Evolutionary conservation across 129 eudicot genomes (phyloP).

Genomic region (Silybum marianum): DNA sequence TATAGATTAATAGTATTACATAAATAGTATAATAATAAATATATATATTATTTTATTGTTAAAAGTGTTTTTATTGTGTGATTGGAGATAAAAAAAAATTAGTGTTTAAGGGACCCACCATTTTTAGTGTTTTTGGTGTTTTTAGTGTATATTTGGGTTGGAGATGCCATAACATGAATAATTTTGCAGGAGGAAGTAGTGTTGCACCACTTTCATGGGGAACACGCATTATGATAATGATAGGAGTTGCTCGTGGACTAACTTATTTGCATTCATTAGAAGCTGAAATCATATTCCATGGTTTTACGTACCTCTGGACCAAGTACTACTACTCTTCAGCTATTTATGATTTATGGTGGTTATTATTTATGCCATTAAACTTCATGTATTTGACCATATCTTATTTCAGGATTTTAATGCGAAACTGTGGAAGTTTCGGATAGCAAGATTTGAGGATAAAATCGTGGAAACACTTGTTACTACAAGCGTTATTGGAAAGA

Average conservation of each 20-base stretch:
- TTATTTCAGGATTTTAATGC: slow-evolving; percentile 35
- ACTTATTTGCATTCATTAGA: slow-evolving; percentile 13
- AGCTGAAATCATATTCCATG: background rate
- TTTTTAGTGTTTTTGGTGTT: too few species aligned
- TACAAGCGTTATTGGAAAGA: background rate
- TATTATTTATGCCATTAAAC: background rate
- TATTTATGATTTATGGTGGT: background rate
- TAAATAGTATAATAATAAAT: too few species aligned
- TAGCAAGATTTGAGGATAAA: background rate
- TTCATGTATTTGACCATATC: background rate
- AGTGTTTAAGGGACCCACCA: too few species aligned
- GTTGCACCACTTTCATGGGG: slow-evolving; percentile 27
- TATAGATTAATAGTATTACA: too few species aligned
- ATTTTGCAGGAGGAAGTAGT: slow-evolving; percentile 9
- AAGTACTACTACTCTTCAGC: slow-evolving; percentile 2
- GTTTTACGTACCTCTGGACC: slow-evolving; percentile 16
- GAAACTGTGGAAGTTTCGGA: slow-evolving; percentile 26
- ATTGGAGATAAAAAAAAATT: too few species aligned
- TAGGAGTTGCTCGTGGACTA: slow-evolving; percentile 31
- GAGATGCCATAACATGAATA: slow-evolving; percentile 6
- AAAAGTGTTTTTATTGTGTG: too few species aligned
- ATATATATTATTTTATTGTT: too few species aligned
- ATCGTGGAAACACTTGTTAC: background rate
- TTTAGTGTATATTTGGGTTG: too few species aligned
- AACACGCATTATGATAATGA: slow-evolving; percentile 29